Evolutionary conservation across 345 rosid genomes (phyloP), one percentile per base, ranked within the genome.

Genomic region (Gossypium longicalyx): DNA sequence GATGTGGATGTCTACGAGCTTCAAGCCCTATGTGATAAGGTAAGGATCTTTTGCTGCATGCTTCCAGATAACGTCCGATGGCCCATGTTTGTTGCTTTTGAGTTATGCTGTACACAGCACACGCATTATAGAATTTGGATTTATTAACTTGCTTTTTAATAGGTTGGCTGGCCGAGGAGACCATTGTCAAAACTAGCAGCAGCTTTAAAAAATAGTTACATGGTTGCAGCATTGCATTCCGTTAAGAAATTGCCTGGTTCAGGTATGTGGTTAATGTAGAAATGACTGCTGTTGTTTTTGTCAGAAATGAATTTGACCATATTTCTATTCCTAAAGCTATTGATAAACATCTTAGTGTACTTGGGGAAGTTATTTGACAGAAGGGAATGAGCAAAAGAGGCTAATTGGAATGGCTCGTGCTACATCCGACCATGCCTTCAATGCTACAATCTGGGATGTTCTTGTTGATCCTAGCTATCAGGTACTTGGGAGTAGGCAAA

Each of bases 361-460:
- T 85, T 89, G 93, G 91, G 87, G 89, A 91, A 91, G 97, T 87
- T 89, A 82, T 89, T 89, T 91, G 89, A 88, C 98, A 92, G 98
- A 91, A 83, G 90, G 90, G 75, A 81, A 76, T 82, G 88, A 78
- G 69, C 82, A 82, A 81, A 91, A 80, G 86, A 84, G 74, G 83
- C 90, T 94, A 62, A 94, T 94, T 56, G 98, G 98, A 57, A 89
- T 94, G 98, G 98, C 67, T 74, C 98, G 97, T 34, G 98, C 98
- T 7, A 94, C 98, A 12, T 92, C 98, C 45, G 97, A 94, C 89
- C 98, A 94, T 82, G 97, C 92, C 49, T 94, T 94, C 79, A 94
- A 94, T 84, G 98, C 98, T 67, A 94, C 98, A 17, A 94, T 94
- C 4, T 94, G 98, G 98, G 98, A 94, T 87, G 98, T 94, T 79